These are phyloP conservation scores for Neohortaea acidophila DNA, from an alignment of 495 filamentous ascomycete species.

Conservation along the genomic window DNA sequence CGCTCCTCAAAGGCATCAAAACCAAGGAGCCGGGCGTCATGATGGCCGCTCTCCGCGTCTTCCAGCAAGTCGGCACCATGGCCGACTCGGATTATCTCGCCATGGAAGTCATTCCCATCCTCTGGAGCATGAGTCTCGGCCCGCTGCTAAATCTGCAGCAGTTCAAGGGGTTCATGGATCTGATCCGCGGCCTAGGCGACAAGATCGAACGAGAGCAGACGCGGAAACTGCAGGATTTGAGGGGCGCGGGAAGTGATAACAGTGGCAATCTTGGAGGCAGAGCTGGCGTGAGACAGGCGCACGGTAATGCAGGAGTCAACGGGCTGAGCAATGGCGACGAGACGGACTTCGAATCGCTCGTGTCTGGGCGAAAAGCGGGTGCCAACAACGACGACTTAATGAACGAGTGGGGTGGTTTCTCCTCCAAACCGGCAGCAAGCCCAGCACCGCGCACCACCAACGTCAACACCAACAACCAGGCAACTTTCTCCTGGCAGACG, in stretches of 20 bases:
- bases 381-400: constrained; percentile 28
- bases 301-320: constrained; percentile 34
- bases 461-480: constrained; percentile 14
- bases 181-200: constrained; percentile 65
- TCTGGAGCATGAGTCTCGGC: constrained; percentile 87
- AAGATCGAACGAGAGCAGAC: constrained; percentile 78
- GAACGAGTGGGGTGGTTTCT: constrained; percentile 25
- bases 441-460: neutral
- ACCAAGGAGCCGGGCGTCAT: constrained; percentile 96
- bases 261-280: constrained; percentile 15
- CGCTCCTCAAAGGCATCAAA: constrained; percentile 80
- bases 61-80: constrained; percentile 62
- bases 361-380: constrained; percentile 43
- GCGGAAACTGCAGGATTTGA: constrained; percentile 72
- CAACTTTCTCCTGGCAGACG: constrained; percentile 35
- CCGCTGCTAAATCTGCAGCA: constrained; percentile 74
- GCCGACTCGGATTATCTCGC: constrained; percentile 90
- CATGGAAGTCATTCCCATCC: constrained; percentile 69
- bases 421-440: constrained; percentile 7
- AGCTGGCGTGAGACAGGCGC: constrained; percentile 24
- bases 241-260: constrained; percentile 25
- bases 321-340: constrained; percentile 40
- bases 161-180: constrained; percentile 73
- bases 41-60: constrained; percentile 79
- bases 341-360: constrained; percentile 71